Evolutionary conservation across 148 eudicot species (phyloP).

Genomic region (Rhododendron molle): DNA sequence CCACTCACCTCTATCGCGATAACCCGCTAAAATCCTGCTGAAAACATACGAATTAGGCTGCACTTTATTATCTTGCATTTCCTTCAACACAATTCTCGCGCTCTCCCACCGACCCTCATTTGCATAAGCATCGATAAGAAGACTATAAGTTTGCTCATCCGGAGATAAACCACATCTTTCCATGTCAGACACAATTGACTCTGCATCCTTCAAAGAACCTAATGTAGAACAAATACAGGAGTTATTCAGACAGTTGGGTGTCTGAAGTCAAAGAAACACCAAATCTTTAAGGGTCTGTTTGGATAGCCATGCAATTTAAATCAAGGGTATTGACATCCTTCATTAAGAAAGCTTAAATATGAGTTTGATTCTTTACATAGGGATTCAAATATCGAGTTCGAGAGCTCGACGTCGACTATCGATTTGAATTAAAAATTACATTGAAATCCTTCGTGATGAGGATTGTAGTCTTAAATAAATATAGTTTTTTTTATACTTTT

Average conservation of each 20-base stretch:
- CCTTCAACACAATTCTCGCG: conserved; percentile 86
- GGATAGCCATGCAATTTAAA: background rate
- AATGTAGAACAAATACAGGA: background rate
- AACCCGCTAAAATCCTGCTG: conserved; percentile 74
- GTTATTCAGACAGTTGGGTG: background rate
- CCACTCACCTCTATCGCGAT: conserved; percentile 93
- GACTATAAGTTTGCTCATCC: conserved; percentile 80
- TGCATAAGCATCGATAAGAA: conserved; percentile 81
- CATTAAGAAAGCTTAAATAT: background rate
- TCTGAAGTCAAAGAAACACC: background rate
- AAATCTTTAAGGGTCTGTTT: background rate
- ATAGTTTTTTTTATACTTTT: background rate
- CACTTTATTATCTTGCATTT: conserved; percentile 78
- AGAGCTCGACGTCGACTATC: background rate
- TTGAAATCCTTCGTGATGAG: background rate
- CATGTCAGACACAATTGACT: conserved; percentile 74
- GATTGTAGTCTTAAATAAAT: background rate
- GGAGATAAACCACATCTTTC: conserved; percentile 72
- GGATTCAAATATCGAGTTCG: background rate
- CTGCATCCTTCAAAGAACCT: conserved; percentile 71
- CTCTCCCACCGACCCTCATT: conserved; percentile 97
- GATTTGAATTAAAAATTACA: background rate
- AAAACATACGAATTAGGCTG: conserved; percentile 70
- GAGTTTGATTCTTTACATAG: background rate
- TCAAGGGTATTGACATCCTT: background rate